Evolutionary conservation across 2,329 filamentous ascomycete genomes (phyloP).

Genomic region (Thermoascus crustaceus): DNA sequence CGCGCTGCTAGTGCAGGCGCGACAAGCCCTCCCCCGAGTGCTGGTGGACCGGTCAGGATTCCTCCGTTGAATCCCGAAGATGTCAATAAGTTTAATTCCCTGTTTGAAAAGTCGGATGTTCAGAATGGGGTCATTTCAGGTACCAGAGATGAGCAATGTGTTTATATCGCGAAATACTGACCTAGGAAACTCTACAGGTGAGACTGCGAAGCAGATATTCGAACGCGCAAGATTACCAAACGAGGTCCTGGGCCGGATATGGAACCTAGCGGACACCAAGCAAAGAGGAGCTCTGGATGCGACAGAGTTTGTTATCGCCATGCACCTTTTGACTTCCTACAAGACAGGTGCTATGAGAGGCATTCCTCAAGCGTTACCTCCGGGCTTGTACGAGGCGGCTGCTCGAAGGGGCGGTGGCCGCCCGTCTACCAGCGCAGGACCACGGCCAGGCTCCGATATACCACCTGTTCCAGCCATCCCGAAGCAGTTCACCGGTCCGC

Average conservation of each 20-base stretch:
- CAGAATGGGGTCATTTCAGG: constrained; percentile 68
- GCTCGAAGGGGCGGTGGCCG: constrained; percentile 56
- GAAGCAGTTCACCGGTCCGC: constrained; percentile 63
- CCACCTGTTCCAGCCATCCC: constrained; percentile 62
- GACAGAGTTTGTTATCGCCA: constrained; percentile 94
- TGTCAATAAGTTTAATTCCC: constrained; percentile 73
- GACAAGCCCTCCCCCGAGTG: constrained; percentile 37
- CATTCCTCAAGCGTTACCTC: constrained; percentile 71
- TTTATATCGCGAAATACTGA: constrained; percentile 9
- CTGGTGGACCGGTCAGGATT: constrained; percentile 65
- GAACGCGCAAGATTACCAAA: constrained; percentile 86
- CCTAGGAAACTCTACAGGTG: no score
- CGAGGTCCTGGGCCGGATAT: constrained; percentile 86
- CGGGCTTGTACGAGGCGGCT: constrained; percentile 83
- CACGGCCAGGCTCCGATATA: constrained; percentile 38
- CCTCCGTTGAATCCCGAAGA: constrained; percentile 84
- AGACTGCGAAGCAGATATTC: constrained; percentile 87
- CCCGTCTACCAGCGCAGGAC: constrained; percentile 47
- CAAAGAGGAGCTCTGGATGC: constrained; percentile 77
- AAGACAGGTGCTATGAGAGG: constrained; percentile 74
- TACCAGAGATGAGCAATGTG: no score
- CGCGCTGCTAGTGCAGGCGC: constrained; percentile 49
- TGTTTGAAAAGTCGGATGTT: constrained; percentile 84
- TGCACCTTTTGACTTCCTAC: constrained; percentile 90
- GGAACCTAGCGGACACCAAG: constrained; percentile 89